phyloP scores from a whole-genome alignment of 345 rosid species.

The Linum tenue region DNA sequence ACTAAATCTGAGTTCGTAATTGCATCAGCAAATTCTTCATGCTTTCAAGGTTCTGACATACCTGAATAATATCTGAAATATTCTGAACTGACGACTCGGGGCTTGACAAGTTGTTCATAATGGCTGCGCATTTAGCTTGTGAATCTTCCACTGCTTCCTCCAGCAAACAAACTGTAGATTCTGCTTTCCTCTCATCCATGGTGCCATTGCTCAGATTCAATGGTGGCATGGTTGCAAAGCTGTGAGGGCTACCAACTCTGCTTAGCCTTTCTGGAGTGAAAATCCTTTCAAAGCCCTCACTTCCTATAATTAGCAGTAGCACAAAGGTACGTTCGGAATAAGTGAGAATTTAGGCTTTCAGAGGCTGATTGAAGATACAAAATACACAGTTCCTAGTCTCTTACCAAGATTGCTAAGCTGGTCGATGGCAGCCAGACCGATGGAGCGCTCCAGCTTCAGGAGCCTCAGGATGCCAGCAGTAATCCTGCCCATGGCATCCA shows the following conservation, averaged over 20 bases:
- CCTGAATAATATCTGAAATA: conserved; percentile 35
- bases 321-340: conserved; percentile 15
- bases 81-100: conserved; percentile 33
- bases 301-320: conserved; percentile 41
- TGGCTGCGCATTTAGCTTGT: conserved; percentile 50
- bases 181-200: conserved; percentile 16
- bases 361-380: neutral
- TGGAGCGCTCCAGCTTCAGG: conserved; percentile 70
- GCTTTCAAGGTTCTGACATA: conserved; percentile 53
- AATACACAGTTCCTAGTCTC: neutral
- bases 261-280: conserved; percentile 47
- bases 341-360: conserved; percentile 12
- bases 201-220: conserved; percentile 22
- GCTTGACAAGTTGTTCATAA: conserved; percentile 29
- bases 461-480: conserved; percentile 76
- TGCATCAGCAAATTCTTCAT: conserved; percentile 53
- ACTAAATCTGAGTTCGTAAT: conserved; percentile 54
- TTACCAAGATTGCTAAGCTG: conserved; percentile 94
- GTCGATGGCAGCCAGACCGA: conserved; percentile 70
- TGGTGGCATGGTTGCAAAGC: conserved; percentile 26
- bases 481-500: conserved; percentile 85
- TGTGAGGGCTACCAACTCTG: conserved; percentile 33
- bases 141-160: conserved; percentile 66
- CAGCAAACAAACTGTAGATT: conserved; percentile 54
- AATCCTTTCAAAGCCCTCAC: conserved; percentile 69